Evolutionary conservation across 371 early-diverging fungal species (phyloP), one percentile per base, ranked within the genome.

Genomic region (Blakeslea trispora): DNA sequence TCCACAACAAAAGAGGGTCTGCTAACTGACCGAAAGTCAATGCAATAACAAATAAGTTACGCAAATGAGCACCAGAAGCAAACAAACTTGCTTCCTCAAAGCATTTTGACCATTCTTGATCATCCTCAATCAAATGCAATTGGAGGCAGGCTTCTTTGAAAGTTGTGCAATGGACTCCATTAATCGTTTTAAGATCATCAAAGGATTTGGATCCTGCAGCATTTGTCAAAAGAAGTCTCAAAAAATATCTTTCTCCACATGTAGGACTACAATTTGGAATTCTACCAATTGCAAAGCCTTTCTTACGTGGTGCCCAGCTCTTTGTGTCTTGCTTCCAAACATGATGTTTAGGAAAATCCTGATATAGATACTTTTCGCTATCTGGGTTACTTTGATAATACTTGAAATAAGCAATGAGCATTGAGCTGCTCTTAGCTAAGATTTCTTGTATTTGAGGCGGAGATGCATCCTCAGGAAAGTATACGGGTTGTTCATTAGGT

Each of bases 291-390:
- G 48, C 48, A 31, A 47, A 47, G 6, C 50, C 37, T 21, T 50
- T 32, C 35, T 39, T 15, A 2, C 50, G 8, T 10, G 41, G 7
- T 14, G 2, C 11, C 52, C 52, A 9, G 4, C 6, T 24, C n/a
- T 39, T 2, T 13, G 5, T 5, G 22, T 51, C 41, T 13, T 15
- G 19, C n/a, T 50, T 21, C 9, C 15, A 51, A 3, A 51, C 52
- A 41, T 14, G 24, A 19, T 42, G 22, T 41, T 51, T 7, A 14
- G 52, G 52, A 23, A 51, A 51, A 13, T 51, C 52, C 41, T 51
- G 52, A 17, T 51, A 42, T 3, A 51, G n/a, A 19, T 51, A 28
- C 9, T 21, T 35, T 18, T 9, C 11, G 10, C 18, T 5, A 37
- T n/a, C 8, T 7, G n/a, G 19, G 18, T 9, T n/a, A 11, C 9